phyloP scores from a whole-genome alignment of 2,329 filamentous ascomycete species.

The Epichloe typhina region DNA sequence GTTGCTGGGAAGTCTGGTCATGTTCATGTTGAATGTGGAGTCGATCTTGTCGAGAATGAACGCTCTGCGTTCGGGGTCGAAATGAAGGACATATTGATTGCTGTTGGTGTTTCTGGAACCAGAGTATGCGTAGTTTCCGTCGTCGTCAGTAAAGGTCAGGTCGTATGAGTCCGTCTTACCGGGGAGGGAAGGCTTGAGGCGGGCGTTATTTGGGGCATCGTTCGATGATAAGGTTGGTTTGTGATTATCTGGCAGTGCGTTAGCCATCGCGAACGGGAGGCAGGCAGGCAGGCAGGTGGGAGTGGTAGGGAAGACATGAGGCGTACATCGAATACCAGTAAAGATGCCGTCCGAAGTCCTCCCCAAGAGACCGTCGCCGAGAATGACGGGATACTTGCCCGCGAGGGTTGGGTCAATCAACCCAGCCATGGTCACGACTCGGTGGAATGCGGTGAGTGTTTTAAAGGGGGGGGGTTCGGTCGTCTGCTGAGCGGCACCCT shows the following conservation, averaged over 20 bases:
- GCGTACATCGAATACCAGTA: conserved; percentile 47
- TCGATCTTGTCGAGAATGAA: conserved; percentile 75
- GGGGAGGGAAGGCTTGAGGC: conserved; percentile 36
- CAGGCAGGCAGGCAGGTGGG: not conserved
- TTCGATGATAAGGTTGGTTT: conserved; percentile 40
- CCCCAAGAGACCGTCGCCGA: conserved; percentile 48
- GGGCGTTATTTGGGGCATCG: conserved; percentile 33
- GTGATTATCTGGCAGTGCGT: conserved; percentile 40
- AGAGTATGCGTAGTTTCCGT: conserved; percentile 45
- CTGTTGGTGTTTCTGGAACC: conserved; percentile 44
- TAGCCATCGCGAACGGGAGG: not conserved
- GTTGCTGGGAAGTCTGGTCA: conserved; percentile 56
- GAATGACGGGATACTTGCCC: conserved; percentile 48
- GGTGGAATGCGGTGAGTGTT: not conserved
- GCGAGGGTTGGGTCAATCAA: conserved; percentile 46
- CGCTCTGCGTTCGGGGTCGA: conserved; percentile 58
- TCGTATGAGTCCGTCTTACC: conserved; percentile 41
- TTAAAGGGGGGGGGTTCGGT: not conserved
- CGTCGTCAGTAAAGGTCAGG: conserved; percentile 39
- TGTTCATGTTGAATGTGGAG: conserved; percentile 78
- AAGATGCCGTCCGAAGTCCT: conserved; percentile 44
- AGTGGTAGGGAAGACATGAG: not conserved
- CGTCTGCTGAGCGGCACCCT: not conserved
- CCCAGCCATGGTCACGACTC: conserved; percentile 17
- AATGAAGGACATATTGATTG: conserved; percentile 55